Base-by-base conservation (phyloP, 2,329 filamentous ascomycete genomes). In the Hymenoscyphus infarciens region DNA sequence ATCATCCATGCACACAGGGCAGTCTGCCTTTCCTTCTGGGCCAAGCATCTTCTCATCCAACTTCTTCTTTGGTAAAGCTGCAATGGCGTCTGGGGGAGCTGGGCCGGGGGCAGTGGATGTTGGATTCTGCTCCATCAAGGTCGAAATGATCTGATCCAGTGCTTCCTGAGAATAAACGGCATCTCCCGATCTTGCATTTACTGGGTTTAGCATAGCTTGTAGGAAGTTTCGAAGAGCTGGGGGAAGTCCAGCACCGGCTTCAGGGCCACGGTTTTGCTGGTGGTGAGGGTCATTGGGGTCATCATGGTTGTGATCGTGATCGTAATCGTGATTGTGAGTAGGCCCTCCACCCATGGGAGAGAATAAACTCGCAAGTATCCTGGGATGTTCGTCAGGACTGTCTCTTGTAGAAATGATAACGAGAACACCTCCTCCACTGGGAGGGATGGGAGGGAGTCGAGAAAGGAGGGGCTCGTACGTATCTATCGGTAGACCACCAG, bases 1-100 rank as follows among this genome's bases (percentile, higher is more conserved):
- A 31, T 90, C 85, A 61, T 97, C 92, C 80, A 98, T 96, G 76
- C 95, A 99, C 63, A 99, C 97, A 39, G 91, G 93, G 75, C 95
- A 99, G 72, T 97, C 93, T 52, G 87, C 88, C 63, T 89, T 90
- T 5, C 78, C 76, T 60, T 86, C 84, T 0, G 78, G 74, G 1
- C 81, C 82, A 5, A 96, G 79, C 83, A 96, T 88, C 52, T 87
- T 82, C 62, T 83, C 79, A 58, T 91, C 85, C 1, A 95, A 80
- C 53, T 84, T 84, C 68, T 87, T 89, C 69, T 88, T 89, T 8
- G 91, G 85, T 5, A 99, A 78, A 3, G 84, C 82, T 29, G 83
- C 82, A 61, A 99, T 93, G 0, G 91, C 90, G 55, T 83, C 82
- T 64, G 87, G 83, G 0, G 91, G 82, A 8, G 94, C 94, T 2